Percentiles rank a stretch among this genome's conserved stretches.
These are phyloP conservation scores for Graphilbum fragrans DNA, from an alignment of 2,329 filamentous ascomycete genomes.

Conservation along the genomic window DNA sequence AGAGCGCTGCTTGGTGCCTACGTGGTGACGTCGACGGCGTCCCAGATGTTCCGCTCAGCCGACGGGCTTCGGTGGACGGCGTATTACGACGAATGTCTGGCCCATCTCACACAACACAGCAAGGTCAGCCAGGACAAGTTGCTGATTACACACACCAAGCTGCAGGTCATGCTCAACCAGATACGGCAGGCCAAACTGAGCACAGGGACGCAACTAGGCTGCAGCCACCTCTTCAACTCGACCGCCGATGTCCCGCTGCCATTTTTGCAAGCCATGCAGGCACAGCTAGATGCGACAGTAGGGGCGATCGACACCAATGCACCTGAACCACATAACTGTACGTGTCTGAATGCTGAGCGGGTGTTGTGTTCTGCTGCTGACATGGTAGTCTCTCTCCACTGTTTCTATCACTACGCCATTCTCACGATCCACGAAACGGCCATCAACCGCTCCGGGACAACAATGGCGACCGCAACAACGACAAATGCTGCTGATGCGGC, in stretches of 20 bases:
- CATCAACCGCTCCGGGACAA: not conserved
- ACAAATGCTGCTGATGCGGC: not conserved
- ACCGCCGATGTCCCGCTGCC: not conserved
- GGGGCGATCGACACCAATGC: not conserved
- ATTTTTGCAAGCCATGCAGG: slow-evolving; percentile 1
- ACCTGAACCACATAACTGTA: not conserved
- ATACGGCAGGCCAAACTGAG: slow-evolving; percentile 7
- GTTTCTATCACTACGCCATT: slow-evolving; percentile 5
- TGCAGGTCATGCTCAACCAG: slow-evolving; percentile 26
- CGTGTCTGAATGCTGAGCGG: not conserved
- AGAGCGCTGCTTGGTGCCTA: slow-evolving; percentile 34
- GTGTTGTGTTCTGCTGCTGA: not conserved
- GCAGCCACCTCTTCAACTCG: not conserved
- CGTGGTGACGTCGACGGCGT: slow-evolving; percentile 21
- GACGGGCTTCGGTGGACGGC: slow-evolving; percentile 44
- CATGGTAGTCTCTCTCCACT: slow-evolving; percentile 2
- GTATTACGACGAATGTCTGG: slow-evolving; percentile 44
- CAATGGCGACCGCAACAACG: not conserved
- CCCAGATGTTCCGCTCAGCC: slow-evolving; percentile 25
- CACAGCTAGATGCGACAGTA: slow-evolving; percentile 2
- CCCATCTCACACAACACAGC: slow-evolving; percentile 27
- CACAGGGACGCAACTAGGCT: not conserved
- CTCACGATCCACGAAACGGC: slow-evolving; percentile 7
- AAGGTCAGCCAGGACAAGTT: slow-evolving; percentile 37
- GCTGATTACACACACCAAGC: slow-evolving; percentile 27